Evolutionary conservation across 306 rosid species (phyloP).

Genomic region (Acacia melanoxylon): DNA sequence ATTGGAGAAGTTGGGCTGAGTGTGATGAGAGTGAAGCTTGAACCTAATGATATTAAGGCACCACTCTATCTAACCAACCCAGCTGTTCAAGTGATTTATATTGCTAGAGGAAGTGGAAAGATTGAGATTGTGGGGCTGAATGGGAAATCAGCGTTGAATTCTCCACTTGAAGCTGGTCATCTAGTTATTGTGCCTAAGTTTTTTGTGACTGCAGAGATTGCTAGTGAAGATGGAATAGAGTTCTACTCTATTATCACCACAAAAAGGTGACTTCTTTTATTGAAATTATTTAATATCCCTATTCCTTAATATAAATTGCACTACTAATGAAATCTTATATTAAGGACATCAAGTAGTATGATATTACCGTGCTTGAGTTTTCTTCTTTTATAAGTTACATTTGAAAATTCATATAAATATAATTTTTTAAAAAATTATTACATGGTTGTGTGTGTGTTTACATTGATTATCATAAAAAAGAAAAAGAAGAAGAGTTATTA

Average conservation of each 20-base stretch:
- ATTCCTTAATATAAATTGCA: too few species aligned
- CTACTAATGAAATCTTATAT: too few species aligned
- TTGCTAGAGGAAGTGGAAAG: constrained; percentile 35
- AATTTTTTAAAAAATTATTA: too few species aligned
- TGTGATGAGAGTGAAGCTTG: constrained; percentile 27
- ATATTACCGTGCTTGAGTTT: too few species aligned
- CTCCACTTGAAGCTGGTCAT: constrained; percentile 35
- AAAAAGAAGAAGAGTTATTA: too few species aligned
- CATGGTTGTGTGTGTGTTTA: too few species aligned
- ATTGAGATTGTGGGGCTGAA: constrained; percentile 41
- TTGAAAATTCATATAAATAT: too few species aligned
- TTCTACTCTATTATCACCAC: constrained; percentile 35
- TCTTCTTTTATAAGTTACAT: too few species aligned
- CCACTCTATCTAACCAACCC: constrained; percentile 30
- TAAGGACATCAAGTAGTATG: too few species aligned
- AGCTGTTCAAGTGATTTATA: constrained; percentile 39
- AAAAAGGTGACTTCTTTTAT: constrained; percentile 24
- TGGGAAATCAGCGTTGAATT: constrained; percentile 36
- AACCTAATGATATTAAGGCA: constrained; percentile 13
- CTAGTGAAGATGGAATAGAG: constrained; percentile 45
- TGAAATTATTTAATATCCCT: too few species aligned
- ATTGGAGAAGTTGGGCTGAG: constrained; percentile 23
- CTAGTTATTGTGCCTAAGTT: constrained; percentile 44
- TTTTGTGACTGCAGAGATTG: constrained; percentile 32
- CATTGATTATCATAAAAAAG: too few species aligned